These are phyloP conservation scores for Psilocybe azurescens DNA, from an alignment of 768 basidiomycete species.

Conservation along the genomic window DNA sequence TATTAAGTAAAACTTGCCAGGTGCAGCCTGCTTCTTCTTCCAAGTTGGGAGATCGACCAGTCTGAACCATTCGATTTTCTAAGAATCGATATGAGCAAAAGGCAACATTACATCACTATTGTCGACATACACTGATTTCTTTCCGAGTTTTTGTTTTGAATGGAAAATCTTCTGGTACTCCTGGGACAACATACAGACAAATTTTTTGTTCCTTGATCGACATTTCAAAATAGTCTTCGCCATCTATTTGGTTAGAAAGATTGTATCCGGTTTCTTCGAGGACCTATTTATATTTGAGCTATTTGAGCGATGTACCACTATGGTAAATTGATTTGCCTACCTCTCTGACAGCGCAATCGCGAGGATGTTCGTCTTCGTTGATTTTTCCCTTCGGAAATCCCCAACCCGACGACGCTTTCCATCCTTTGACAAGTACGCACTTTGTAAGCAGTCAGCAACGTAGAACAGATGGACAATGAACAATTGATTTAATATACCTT, in stretches of 20 bases:
- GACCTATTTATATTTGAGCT: slow-evolving; percentile 56
- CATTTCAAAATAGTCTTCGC: slow-evolving; percentile 77
- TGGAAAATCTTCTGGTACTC: slow-evolving; percentile 83
- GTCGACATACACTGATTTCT: slow-evolving; percentile 87
- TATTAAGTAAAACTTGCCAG: slow-evolving; percentile 91
- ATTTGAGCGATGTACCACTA: slow-evolving; percentile 13
- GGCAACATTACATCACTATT: background rate
- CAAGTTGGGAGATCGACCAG: slow-evolving; percentile 91
- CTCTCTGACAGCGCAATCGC: slow-evolving; percentile 90
- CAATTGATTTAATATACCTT: slow-evolving; percentile 61
- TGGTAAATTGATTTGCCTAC: slow-evolving; percentile 47
- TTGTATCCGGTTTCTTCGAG: slow-evolving; percentile 98
- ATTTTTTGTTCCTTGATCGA: slow-evolving; percentile 91
- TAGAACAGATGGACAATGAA: background rate
- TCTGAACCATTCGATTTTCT: slow-evolving; percentile 98
- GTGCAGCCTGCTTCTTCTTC: slow-evolving; percentile 69
- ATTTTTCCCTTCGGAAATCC: slow-evolving; percentile 99
- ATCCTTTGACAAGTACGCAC: slow-evolving; percentile 98
- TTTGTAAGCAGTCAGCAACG: slow-evolving; percentile 34
- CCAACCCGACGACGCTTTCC: slow-evolving; percentile 97
- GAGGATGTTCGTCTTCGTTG: slow-evolving; percentile 88
- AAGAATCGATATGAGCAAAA: slow-evolving; percentile 21
- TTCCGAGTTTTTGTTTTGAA: slow-evolving; percentile 96
- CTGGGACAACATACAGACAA: slow-evolving; percentile 88
- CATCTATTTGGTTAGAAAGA: slow-evolving; percentile 67